Base-by-base conservation (phyloP, 176 grass and related monocot species). In the Oryza rufipogon region DNA sequence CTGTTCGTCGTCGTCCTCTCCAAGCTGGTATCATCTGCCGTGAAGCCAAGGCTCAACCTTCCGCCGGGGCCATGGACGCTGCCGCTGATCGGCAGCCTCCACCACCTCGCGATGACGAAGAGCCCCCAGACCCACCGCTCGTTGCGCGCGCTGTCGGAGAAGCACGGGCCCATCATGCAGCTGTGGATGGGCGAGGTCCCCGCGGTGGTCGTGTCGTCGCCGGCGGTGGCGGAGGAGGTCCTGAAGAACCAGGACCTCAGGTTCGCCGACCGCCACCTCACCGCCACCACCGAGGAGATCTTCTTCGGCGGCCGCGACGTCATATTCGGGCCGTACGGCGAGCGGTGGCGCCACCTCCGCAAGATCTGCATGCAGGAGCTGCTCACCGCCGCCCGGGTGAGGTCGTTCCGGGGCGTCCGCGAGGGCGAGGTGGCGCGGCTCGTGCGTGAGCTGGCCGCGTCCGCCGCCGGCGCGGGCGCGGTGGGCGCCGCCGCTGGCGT, bases 301-400 rank as follows among this genome's bases (percentile, higher is more conserved):
- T 58, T 47, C 64, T 84, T 26, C 20, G 5, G 36, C 3, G 22
- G 0, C 15, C 22, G 5, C 10, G 82, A 89, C 70, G 0, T 90
- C 2, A 32, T 34, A 25, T 89, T 89, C 70, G 22, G 19, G 1
- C 8, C 33, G 47, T 85, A 80, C 69, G 46, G 68, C 69, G 68
- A 75, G 36, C 71, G 72, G 76, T 89, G 81, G 81, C 68, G 76
- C 23, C 81, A 89, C 34, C 52, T 80, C 38, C 75, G 81, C 25
- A 84, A 85, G 82, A 34, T 89, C 16, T 15, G 46, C 9, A n/a
- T 45, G 15, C 15, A 81, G 26, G 70, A 89, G 46, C 38, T 89
- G 19, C 71, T 89, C 11, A 85, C 70, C 76, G 10, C 1, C 11
- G 19, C 46, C 0, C 60, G 76, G 13, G 87, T 85, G 61, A 48